Percentiles rank a stretch among this genome's conserved stretches.
phyloP scores from a whole-genome alignment of 2,329 filamentous ascomycete species.

The Nectriaceae sp. region DNA sequence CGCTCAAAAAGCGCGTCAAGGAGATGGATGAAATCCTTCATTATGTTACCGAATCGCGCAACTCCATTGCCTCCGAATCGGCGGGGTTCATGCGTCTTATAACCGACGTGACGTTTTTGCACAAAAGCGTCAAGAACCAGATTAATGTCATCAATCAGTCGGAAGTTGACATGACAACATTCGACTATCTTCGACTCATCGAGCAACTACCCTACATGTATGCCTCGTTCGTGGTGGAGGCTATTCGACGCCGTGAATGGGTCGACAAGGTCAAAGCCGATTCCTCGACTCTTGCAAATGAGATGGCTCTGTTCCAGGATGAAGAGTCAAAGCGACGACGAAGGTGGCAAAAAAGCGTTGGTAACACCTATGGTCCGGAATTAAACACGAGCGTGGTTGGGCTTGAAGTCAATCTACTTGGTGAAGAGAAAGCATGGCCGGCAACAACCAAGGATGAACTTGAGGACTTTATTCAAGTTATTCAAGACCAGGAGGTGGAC shows the following conservation, averaged over 20 bases:
- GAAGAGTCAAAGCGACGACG: constrained; percentile 87
- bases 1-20: constrained; percentile 52
- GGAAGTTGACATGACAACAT: constrained; percentile 75
- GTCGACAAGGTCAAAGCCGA: constrained; percentile 86
- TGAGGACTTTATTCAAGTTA: constrained; percentile 67
- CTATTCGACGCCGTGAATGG: constrained; percentile 86
- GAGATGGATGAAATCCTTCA: constrained; percentile 65
- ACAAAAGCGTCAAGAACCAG: constrained; percentile 71
- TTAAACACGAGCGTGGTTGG: constrained; percentile 71
- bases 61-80: constrained; percentile 65
- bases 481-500: constrained; percentile 68
- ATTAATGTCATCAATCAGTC: constrained; percentile 72
- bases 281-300: constrained; percentile 84
- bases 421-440: constrained; percentile 81
- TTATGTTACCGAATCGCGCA: constrained; percentile 66
- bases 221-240: constrained; percentile 84
- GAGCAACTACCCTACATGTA: constrained; percentile 87
- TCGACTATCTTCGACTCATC: constrained; percentile 78
- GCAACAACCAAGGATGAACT: constrained; percentile 74
- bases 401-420: constrained; percentile 82
- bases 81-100: constrained; percentile 80
- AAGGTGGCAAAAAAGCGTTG: constrained; percentile 87
- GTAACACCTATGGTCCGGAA: constrained; percentile 69
- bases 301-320: constrained; percentile 88
- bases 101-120: constrained; percentile 74